Base-by-base conservation (phyloP, 2,329 filamentous ascomycete genomes). In the Paraphoma sp. region DNA sequence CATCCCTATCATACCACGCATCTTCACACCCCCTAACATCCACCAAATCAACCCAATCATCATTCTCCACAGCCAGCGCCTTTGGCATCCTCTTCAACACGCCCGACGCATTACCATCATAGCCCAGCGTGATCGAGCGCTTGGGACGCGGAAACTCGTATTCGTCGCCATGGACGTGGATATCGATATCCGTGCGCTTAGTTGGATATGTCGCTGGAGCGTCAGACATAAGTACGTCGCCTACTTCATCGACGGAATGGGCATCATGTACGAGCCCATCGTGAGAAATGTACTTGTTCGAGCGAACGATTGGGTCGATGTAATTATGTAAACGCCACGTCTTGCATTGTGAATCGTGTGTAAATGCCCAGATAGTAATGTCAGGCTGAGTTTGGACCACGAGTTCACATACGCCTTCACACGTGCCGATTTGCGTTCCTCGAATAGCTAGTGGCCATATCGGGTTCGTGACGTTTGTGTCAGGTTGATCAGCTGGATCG, bases 341-440 rank as follows among this genome's bases (percentile, higher is more conserved):
- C 6, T 71, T 77, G 3, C 81, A 81, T 55, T 77, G 69, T 0
- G 81, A 81, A 36, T 77, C 66, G 1, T 74, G 71, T 14, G 76
- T 73, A 61, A 86, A 84, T 0, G 80, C 82, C 82, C 83, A 86
- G n/a, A 86, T 73, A 0, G 78, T 74, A 30, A 85, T 75, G 17
- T 79, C 76, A 30, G 64, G 77, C 47, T 60, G 76, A 59, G 76
- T 83, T 67, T 80, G 76, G 12, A 87, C 68, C 0, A 82, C 78
- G 9, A 87, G 61, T 59, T 86, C 84, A 23, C 83, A 82, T 3
- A 85, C 64, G 7, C 76, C 77, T 3, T 74, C 62, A 18, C 84
- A 72, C 1, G 59, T 76, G 0, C 79, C 83, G 48, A 87, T 79
- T 57, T 81, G 70, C 47, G 80, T 81, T 8, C 84, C 84, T 12